A percentile compares a stretch with the other conserved stretches of the same genome.
phyloP scores from a whole-genome alignment of 306 rosid genomes.

The Pterocarpus santalinus region DNA sequence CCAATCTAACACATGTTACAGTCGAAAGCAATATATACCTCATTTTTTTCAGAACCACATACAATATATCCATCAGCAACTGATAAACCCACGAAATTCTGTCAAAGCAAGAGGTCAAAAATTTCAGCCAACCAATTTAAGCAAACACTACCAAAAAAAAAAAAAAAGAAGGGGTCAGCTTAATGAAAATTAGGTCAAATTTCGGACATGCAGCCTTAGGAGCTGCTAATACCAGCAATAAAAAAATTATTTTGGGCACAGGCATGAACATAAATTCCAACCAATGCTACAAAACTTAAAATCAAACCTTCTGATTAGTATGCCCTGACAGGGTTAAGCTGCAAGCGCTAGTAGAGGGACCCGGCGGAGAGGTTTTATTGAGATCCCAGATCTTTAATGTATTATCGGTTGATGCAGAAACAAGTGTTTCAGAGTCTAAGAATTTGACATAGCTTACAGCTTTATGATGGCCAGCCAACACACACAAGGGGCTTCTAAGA shows the following conservation, averaged over 20 bases:
- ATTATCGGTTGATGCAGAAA: constrained; percentile 90
- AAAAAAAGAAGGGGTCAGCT: constrained; percentile 18
- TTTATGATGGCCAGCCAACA: constrained; percentile 73
- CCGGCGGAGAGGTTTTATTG: constrained; percentile 64
- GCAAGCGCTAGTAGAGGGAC: constrained; percentile 73
- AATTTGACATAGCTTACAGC: constrained; percentile 84
- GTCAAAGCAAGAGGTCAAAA: constrained; percentile 53
- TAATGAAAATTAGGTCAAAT: constrained; percentile 37
- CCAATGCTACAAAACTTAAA: constrained; percentile 22
- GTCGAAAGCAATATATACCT: constrained; percentile 64
- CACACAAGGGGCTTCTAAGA: constrained; percentile 74
- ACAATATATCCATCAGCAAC: constrained; percentile 86
- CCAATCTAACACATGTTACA: not conserved
- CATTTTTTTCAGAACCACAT: constrained; percentile 97
- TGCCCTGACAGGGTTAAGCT: constrained; percentile 78
- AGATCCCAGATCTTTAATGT: constrained; percentile 92
- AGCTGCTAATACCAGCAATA: constrained; percentile 29
- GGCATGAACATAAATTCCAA: constrained; percentile 26
- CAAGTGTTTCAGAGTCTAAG: constrained; percentile 80
- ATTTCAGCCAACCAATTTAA: constrained; percentile 47
- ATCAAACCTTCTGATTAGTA: constrained; percentile 81
- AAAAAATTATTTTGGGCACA: constrained; percentile 24
- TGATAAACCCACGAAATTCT: constrained; percentile 96
- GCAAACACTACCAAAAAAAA: not conserved
- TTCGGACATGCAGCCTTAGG: constrained; percentile 12